These are phyloP conservation scores for Glomus cerebriforme DNA, from an alignment of 192 early-diverging fungal species.

Conservation along the genomic window DNA sequence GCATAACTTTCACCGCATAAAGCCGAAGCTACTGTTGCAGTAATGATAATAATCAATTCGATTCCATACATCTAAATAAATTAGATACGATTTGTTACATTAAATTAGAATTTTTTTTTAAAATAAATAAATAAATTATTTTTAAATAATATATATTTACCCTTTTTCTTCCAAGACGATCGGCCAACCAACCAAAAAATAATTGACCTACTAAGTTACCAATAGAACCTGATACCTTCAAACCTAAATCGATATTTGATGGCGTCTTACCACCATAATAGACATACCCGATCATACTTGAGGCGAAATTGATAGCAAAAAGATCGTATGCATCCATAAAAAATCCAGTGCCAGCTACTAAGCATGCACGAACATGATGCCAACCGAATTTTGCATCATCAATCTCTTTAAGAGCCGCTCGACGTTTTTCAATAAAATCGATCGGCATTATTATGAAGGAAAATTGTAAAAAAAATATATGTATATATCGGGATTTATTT, in stretches of 20 bases:
- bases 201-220: conserved; percentile 95
- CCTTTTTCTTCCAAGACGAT: conserved; percentile 83
- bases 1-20: conserved; percentile 55
- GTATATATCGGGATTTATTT: too few relatives aligned
- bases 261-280: conserved; percentile 65
- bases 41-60: conserved; percentile 89
- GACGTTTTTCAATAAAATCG: conserved; percentile 29
- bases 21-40: conserved; percentile 84
- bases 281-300: conserved; percentile 82
- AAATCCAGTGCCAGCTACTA: conserved; percentile 77
- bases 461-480: too few relatives aligned
- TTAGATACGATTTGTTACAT: too few relatives aligned
- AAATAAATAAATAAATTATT: too few relatives aligned
- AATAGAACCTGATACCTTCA: conserved; percentile 88
- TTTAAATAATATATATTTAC: background rate
- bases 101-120: too few relatives aligned
- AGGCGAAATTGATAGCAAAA: conserved; percentile 88
- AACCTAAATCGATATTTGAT: conserved; percentile 61
- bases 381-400: conserved; percentile 77
- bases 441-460: too few relatives aligned
- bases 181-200: conserved; percentile 78
- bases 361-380: conserved; percentile 68
- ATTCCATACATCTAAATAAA: conserved; percentile 74
- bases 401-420: conserved; percentile 49
- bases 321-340: conserved; percentile 95